Percentiles rank a stretch among this genome's conserved stretches.
phyloP scores from a whole-genome alignment of 2,329 filamentous ascomycete species.

The Sporothrix phasma region DNA sequence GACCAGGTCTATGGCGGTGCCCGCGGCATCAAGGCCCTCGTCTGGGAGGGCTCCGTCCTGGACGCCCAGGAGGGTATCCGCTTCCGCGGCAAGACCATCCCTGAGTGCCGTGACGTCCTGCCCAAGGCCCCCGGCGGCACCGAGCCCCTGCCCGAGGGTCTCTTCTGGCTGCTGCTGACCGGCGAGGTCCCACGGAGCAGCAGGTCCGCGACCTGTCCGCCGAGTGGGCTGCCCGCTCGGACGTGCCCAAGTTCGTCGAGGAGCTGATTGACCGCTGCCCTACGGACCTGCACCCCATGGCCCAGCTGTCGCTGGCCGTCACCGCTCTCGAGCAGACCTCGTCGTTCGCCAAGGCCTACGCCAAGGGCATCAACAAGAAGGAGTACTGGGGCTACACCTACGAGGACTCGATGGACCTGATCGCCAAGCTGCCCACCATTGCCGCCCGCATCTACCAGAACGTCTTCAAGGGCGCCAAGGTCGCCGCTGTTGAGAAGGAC shows the following conservation, averaged over 20 bases:
- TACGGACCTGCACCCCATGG: conserved; percentile 98
- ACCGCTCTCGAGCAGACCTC: conserved; percentile 98
- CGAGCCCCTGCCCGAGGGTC: conserved; percentile 96
- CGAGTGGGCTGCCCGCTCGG: conserved; percentile 96
- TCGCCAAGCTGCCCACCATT: conserved; percentile 98
- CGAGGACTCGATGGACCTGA: conserved; percentile 99
- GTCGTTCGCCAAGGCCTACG: conserved; percentile 95
- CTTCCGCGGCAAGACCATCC: conserved; percentile 98
- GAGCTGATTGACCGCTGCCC: conserved; percentile 99
- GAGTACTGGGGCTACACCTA: conserved; percentile 99
- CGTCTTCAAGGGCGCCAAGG: conserved; percentile 99
- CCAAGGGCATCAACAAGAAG: conserved; percentile 98
- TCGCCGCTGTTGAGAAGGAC: conserved; percentile 90
- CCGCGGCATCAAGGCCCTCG: conserved; percentile 95
- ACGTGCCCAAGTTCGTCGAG: conserved; percentile 95
- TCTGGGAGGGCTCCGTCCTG: conserved; percentile 98
- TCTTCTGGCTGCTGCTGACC: conserved; percentile 99
- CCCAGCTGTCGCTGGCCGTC: conserved; percentile 95
- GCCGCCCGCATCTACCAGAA: conserved; percentile 99
- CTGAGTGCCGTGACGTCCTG: conserved; percentile 94
- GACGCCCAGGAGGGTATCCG: conserved; percentile 98
- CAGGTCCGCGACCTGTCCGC: conserved; percentile 97
- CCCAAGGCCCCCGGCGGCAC: conserved; percentile 94
- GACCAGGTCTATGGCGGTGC: conserved; percentile 99
- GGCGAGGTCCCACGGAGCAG: conserved; percentile 97